Conservation (phyloP, 2,329 filamentous ascomycete species). For the Talaromyces sp. region DNA sequence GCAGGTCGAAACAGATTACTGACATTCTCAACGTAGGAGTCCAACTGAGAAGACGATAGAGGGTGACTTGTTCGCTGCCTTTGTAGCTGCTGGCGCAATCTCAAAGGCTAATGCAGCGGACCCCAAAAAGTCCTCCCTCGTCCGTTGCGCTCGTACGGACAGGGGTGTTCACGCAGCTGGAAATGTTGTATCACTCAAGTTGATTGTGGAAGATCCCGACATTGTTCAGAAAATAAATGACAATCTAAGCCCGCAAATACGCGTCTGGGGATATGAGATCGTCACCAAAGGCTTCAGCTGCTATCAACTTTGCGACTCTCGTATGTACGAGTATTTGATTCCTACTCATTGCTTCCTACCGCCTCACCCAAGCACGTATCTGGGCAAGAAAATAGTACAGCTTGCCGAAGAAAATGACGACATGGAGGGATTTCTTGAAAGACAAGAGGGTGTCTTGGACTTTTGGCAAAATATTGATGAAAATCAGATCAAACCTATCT, state of each 20-base stretch:
- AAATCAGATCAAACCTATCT: slow-evolving; percentile 66
- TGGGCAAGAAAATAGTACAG: slow-evolving; percentile 79
- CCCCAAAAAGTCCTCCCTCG: slow-evolving; percentile 90
- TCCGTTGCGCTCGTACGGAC: slow-evolving; percentile 91
- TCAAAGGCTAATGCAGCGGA: slow-evolving; percentile 96
- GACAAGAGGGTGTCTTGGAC: slow-evolving; percentile 69
- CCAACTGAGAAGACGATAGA: slow-evolving; percentile 83
- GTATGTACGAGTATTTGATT: slow-evolving; percentile 96
- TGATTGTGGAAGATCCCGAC: slow-evolving; percentile 88
- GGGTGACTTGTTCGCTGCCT: slow-evolving; percentile 86
- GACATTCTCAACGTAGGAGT: slow-evolving; percentile 31
- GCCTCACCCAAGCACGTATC: slow-evolving; percentile 79
- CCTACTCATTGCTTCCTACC: slow-evolving; percentile 89
- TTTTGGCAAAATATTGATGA: slow-evolving; percentile 85
- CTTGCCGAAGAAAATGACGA: slow-evolving; percentile 68
- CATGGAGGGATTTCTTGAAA: slow-evolving; percentile 60
- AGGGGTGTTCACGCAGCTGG: slow-evolving; percentile 96
- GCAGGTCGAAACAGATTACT: neutral
- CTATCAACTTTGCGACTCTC: slow-evolving; percentile 89
- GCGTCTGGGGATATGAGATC: slow-evolving; percentile 87
- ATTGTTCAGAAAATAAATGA: slow-evolving; percentile 89
- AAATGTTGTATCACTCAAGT: slow-evolving; percentile 89
- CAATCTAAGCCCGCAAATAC: slow-evolving; percentile 77
- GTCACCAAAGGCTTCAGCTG: slow-evolving; percentile 90
- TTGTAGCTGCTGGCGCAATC: slow-evolving; percentile 85